phyloP scores from a whole-genome alignment of 176 grass and related monocot genomes.

The Lolium rigidum region DNA sequence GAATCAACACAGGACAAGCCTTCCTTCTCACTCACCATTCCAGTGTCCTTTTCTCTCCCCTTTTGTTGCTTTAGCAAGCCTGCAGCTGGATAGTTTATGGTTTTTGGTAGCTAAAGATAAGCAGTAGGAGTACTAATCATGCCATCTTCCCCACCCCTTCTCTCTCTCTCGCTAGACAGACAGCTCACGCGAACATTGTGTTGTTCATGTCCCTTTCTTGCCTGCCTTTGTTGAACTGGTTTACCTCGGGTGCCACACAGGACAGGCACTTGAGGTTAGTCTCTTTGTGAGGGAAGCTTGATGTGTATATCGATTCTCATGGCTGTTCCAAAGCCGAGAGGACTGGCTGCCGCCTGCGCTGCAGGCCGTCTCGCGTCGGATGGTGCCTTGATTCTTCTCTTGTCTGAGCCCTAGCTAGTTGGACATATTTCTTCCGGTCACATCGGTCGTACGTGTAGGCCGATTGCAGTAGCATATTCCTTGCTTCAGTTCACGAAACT shows the following conservation, averaged over 20 bases:
- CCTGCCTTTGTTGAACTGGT: conserved; percentile 50
- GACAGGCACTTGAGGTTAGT: conserved; percentile 11
- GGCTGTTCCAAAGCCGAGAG: too few species aligned
- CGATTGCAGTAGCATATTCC: conserved; percentile 28
- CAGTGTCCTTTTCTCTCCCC: conserved; percentile 29
- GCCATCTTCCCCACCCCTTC: conserved; percentile 31
- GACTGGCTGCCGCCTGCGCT: conserved; percentile 40
- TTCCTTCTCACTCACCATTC: conserved; percentile 55
- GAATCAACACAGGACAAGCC: conserved; percentile 1
- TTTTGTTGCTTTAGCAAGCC: conserved; percentile 54
- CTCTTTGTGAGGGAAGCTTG: neutral
- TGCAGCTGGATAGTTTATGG: conserved; percentile 40
- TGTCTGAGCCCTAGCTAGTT: conserved; percentile 12
- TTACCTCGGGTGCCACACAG: conserved; percentile 41
- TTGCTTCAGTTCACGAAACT: conserved; percentile 42
- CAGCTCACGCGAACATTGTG: conserved; percentile 61
- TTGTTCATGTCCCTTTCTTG: conserved; percentile 66
- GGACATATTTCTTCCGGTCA: conserved; percentile 9
- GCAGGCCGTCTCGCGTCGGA: conserved; percentile 11
- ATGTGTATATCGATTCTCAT: too few species aligned
- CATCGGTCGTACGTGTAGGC: neutral
- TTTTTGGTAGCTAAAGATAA: conserved; percentile 32
- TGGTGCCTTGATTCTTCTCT: conserved; percentile 15
- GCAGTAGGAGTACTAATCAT: conserved; percentile 23
- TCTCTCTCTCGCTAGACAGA: conserved; percentile 21